These are phyloP conservation scores for Mycena alexandri DNA, from an alignment of 768 basidiomycete genomes.

Conservation along the genomic window DNA sequence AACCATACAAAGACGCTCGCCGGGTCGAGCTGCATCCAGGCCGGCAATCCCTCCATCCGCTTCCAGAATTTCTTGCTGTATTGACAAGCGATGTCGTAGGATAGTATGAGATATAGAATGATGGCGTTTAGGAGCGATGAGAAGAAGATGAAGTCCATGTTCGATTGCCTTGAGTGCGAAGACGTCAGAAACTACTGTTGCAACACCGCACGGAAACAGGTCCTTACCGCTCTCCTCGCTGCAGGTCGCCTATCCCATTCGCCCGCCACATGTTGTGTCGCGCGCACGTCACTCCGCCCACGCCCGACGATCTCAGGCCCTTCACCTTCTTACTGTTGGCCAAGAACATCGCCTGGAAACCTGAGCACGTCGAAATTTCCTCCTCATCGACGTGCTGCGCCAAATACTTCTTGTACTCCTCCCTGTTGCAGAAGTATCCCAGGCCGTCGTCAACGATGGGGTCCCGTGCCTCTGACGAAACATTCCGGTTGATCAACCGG, in stretches of 20 bases:
- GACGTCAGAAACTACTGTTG: not conserved
- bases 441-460: not conserved
- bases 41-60: not conserved
- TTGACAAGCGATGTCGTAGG: not conserved
- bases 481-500: too few relatives aligned
- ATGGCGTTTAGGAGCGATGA: not conserved
- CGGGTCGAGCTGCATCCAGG: not conserved
- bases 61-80: too few relatives aligned
- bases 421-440: not conserved
- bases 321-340: not conserved
- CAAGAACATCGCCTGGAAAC: conserved; percentile 4
- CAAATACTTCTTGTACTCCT: not conserved
- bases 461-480: too few relatives aligned
- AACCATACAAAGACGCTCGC: not conserved
- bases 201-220: not conserved
- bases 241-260: conserved; percentile 2
- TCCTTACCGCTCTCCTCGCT: not conserved
- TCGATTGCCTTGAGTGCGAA: too few relatives aligned
- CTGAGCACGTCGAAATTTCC: not conserved
- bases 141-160: conserved; percentile 8
- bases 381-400: not conserved
- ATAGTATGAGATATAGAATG: not conserved
- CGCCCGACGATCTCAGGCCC: not conserved
- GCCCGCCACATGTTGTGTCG: too few relatives aligned
- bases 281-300: not conserved